These are phyloP conservation scores for Penicillium coffeae DNA, from an alignment of 495 filamentous ascomycete genomes.

Conservation along the genomic window DNA sequence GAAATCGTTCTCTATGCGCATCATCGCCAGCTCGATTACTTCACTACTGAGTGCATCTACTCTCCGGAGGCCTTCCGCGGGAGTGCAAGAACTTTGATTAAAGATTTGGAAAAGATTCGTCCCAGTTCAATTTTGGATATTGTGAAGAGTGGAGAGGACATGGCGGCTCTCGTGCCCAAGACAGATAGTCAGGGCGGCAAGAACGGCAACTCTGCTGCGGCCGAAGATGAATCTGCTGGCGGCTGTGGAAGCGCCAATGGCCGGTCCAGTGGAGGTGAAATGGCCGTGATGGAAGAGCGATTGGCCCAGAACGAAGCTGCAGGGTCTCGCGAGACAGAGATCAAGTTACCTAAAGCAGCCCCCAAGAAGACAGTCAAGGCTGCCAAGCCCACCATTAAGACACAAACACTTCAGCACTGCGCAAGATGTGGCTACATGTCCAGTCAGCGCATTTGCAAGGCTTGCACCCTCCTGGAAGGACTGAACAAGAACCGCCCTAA, in stretches of 20 bases:
- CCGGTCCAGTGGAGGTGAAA: constrained; percentile 69
- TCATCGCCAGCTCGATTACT: constrained; percentile 94
- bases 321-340: constrained; percentile 65
- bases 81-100: constrained; percentile 85
- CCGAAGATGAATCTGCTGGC: constrained; percentile 55
- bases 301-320: constrained; percentile 65
- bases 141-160: constrained; percentile 91
- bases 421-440: constrained; percentile 91
- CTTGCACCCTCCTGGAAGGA: constrained; percentile 83
- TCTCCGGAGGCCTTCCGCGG: constrained; percentile 97
- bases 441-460: constrained; percentile 92
- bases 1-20: constrained; percentile 97
- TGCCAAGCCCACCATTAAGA: constrained; percentile 37
- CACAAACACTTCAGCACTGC: constrained; percentile 80
- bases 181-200: constrained; percentile 37
- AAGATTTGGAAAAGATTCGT: constrained; percentile 87
- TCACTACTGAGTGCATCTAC: constrained; percentile 97
- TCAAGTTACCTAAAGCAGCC: constrained; percentile 40
- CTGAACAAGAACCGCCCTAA: constrained; percentile 87
- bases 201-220: constrained; percentile 32
- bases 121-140: constrained; percentile 94
- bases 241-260: constrained; percentile 77
- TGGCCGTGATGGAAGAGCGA: constrained; percentile 87
- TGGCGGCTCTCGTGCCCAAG: constrained; percentile 78
- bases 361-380: constrained; percentile 21